Evolutionary conservation across 1,284 basidiomycete genomes (phyloP), one percentile per base, ranked within the genome.

Genomic region (Ganoderma sinense): DNA sequence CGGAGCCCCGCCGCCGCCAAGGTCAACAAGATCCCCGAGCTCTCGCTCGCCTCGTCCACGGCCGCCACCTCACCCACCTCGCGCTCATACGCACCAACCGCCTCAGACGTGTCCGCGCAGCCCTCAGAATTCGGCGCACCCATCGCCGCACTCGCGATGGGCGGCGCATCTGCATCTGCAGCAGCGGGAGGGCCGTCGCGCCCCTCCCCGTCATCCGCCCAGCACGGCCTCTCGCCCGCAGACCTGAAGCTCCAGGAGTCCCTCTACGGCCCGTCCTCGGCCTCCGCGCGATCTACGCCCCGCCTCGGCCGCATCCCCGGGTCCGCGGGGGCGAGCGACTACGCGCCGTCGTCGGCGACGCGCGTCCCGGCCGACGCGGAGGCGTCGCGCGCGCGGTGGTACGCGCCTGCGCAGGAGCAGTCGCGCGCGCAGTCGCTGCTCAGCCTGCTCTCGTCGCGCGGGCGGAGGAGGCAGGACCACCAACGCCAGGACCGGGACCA

Each of bases 331-430:
- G n/a, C 48, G 48, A 51, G 48, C 48, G 48, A 51, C 23, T 58
- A 58, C 56, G 20, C 56, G 16, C 56, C 56, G 23, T 51, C 48
- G 31, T 14, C 45, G 64, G 5, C 48, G 14, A 55, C 61, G 0
- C 43, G 31, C 31, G 60, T 33, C 13, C 48, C 65, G 16, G 31
- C 40, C 20, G 62, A 66, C 2, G 26, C 53, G 0, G 67, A 62
- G 31, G 61, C 68, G 10, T 66, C 72, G 23, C 72, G 68, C 16
- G 69, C 69, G 18, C 64, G 43, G 10, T 73, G 72, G 72, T 68
- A 70, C 41, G 69, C 69, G 14, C 69, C 72, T 2, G 62, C 68
- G 8, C 40, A 63, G 53, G 43, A 41, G 45, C 67, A 70, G 58
- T 51, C 48, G 7, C 71, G 64, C 58, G 71, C 71, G 26, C 65